Percentiles rank a stretch among this genome's conserved stretches.
Evolutionary conservation across 805 yeast genomes (phyloP).

Genomic region (Ogataea pignaliae): DNA sequence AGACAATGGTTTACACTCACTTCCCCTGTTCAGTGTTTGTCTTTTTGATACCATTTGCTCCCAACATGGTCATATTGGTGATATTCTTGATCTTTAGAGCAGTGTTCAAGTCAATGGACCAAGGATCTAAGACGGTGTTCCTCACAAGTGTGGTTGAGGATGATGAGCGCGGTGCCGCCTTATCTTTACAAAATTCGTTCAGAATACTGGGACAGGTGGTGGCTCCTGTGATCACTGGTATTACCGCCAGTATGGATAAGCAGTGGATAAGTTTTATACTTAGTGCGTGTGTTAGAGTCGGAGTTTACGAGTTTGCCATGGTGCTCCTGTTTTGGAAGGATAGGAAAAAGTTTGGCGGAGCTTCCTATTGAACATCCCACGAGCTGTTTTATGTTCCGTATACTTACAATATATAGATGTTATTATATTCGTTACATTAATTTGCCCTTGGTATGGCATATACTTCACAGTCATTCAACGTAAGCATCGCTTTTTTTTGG

Average conservation of each 20-base stretch:
- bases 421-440: neutral
- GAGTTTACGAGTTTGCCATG: constrained; percentile 38
- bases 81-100: constrained; percentile 33
- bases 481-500: neutral
- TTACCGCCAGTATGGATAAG: constrained; percentile 30
- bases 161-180: constrained; percentile 38
- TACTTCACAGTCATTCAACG: too few relatives aligned
- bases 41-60: constrained; percentile 36
- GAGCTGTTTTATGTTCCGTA: neutral
- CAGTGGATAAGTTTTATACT: constrained; percentile 41
- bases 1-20: constrained; percentile 42
- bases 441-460: too few relatives aligned
- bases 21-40: constrained; percentile 39
- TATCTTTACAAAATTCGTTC: constrained; percentile 41
- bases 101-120: constrained; percentile 42
- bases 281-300: constrained; percentile 37
- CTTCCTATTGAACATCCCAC: neutral
- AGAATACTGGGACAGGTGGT: constrained; percentile 38
- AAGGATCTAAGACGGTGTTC: constrained; percentile 45
- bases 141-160: constrained; percentile 38
- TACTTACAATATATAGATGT: neutral
- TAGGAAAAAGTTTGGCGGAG: constrained; percentile 8
- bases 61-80: constrained; percentile 29
- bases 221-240: constrained; percentile 41
- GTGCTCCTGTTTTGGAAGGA: constrained; percentile 27